phyloP scores from a whole-genome alignment of 139 green algal genomes.

The Chlorella sp. region DNA sequence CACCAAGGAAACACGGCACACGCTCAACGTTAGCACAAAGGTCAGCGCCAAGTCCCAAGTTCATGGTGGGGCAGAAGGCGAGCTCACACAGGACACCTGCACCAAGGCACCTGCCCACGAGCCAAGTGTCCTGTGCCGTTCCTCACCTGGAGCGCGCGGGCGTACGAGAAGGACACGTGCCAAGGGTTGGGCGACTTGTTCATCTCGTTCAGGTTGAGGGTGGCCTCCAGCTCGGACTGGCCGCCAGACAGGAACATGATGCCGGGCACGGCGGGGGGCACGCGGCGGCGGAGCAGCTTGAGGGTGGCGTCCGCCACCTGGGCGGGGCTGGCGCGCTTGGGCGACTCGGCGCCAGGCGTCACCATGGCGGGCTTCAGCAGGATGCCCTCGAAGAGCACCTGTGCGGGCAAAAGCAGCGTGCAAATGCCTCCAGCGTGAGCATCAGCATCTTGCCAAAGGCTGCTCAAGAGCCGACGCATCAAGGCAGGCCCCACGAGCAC shows the following conservation, averaged over 20 bases:
- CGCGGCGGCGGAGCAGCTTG: slow-evolving; percentile 89
- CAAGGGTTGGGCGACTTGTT: slow-evolving; percentile 99
- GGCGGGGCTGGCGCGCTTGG: slow-evolving; percentile 62
- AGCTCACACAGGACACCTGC: not conserved
- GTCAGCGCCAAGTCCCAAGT: too few species aligned
- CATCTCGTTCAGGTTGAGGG: slow-evolving; percentile 99
- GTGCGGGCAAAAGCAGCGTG: not conserved
- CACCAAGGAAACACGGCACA: not conserved
- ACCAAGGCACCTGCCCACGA: not conserved
- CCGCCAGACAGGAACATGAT: slow-evolving; percentile 99
- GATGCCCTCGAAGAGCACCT: slow-evolving; percentile 99
- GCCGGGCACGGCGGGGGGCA: slow-evolving; percentile 95
- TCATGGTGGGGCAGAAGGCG: not conserved
- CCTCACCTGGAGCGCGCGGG: slow-evolving; percentile 83
- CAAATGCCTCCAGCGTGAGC: not conserved
- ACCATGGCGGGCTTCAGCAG: slow-evolving; percentile 99
- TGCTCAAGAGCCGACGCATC: too few species aligned
- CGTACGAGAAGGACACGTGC: slow-evolving; percentile 99
- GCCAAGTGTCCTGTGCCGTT: not conserved
- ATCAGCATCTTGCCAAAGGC: too few species aligned
- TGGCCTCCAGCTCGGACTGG: slow-evolving; percentile 98
- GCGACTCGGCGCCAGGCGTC: slow-evolving; percentile 92
- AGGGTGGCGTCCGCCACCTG: slow-evolving; percentile 91
- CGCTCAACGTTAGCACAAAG: too few species aligned
- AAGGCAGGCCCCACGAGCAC: too few species aligned